Evolutionary conservation across 768 basidiomycete species (phyloP).

Genomic region (Pholiota microspora): DNA sequence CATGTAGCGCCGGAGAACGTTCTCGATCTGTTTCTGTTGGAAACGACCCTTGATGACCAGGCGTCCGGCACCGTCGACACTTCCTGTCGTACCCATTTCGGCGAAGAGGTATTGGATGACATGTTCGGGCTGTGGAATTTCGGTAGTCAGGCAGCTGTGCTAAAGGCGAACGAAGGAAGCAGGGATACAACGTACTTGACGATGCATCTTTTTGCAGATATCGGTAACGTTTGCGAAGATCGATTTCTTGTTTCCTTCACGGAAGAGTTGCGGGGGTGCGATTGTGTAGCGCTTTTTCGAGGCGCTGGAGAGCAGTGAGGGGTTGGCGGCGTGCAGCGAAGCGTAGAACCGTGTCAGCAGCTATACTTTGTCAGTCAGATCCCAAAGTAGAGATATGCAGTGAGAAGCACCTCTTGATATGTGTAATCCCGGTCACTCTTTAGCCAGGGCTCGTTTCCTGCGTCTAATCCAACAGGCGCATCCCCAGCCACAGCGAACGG

Average conservation of each 20-base stretch:
- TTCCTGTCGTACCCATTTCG: conserved; percentile 97
- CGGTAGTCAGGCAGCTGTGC: conserved; percentile 10
- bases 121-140: conserved; percentile 72
- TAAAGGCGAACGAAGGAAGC: neutral
- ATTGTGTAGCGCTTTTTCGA: conserved; percentile 95
- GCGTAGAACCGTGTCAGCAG: conserved; percentile 92
- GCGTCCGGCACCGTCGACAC: conserved; percentile 87
- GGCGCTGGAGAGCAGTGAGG: conserved; percentile 77
- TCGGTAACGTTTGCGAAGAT: conserved; percentile 97
- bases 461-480: conserved; percentile 59
- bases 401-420: conserved; percentile 76
- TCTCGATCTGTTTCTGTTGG: conserved; percentile 98
- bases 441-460: conserved; percentile 86
- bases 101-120: conserved; percentile 97
- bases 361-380: conserved; percentile 35
- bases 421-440: conserved; percentile 92
- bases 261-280: conserved; percentile 89
- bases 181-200: conserved; percentile 36
- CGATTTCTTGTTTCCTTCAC: conserved; percentile 97
- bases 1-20: conserved; percentile 93
- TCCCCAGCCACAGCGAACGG: conserved; percentile 66
- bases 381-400: conserved; percentile 4
- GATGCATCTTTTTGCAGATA: conserved; percentile 98
- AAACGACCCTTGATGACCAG: conserved; percentile 97
- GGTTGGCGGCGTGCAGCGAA: conserved; percentile 91